Conservation (phyloP, 495 filamentous ascomycete genomes). For the Penicillium fimorum region DNA sequence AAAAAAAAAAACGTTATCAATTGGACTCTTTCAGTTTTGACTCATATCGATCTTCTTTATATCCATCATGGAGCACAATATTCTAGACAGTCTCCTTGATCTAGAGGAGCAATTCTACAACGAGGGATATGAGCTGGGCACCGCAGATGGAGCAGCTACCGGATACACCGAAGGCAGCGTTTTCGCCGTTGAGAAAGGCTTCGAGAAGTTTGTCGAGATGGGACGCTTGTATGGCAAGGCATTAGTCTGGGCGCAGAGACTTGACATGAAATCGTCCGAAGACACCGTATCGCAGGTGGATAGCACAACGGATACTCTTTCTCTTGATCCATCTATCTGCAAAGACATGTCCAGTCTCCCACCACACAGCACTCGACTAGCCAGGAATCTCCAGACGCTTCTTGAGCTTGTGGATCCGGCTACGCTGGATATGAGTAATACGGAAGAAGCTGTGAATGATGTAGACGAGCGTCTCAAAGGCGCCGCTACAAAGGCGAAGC, state of each 20-base stretch:
- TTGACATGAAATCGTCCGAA: constrained; percentile 32
- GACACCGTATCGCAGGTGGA: constrained; percentile 10
- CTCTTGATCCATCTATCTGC: constrained; percentile 34
- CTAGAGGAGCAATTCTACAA: constrained; percentile 84
- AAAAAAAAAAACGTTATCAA: constrained; percentile 7
- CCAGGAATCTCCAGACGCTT: constrained; percentile 68
- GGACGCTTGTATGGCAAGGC: constrained; percentile 80
- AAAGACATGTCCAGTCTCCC: constrained; percentile 48
- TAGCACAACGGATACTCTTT: constrained; percentile 15
- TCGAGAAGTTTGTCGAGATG: constrained; percentile 80
- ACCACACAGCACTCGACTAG: constrained; percentile 59
- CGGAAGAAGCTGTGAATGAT: constrained; percentile 78
- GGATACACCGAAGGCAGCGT: constrained; percentile 84
- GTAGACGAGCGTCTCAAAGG: constrained; percentile 81
- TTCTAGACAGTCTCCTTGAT: constrained; percentile 69
- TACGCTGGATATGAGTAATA: constrained; percentile 74
- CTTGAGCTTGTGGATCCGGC: constrained; percentile 75
- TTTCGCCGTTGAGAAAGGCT: constrained; percentile 90
- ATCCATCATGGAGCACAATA: constrained; percentile 46
- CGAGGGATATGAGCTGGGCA: constrained; percentile 75
- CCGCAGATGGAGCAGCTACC: constrained; percentile 71
- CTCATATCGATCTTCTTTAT: background rate
- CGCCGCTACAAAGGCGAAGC: constrained; percentile 73
- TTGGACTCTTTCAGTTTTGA: background rate
- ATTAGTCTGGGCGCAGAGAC: constrained; percentile 72